These are phyloP conservation scores for Chrysoporthe deuterocubensis DNA, from an alignment of 2,329 filamentous ascomycete genomes.

Conservation along the genomic window DNA sequence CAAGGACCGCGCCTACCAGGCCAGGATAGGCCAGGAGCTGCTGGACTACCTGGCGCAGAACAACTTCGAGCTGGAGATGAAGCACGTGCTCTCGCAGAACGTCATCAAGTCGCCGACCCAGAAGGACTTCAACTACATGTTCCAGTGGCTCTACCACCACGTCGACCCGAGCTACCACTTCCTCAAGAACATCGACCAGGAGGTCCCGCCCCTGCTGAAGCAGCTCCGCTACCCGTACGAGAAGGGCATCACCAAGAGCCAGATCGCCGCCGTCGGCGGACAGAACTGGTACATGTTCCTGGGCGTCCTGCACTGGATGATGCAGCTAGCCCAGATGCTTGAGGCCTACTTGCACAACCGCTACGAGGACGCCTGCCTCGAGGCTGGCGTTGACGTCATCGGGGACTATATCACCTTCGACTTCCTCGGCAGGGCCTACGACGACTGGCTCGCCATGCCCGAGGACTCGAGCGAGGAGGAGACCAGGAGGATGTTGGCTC, in stretches of 20 bases:
- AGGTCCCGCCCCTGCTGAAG: conserved; percentile 90
- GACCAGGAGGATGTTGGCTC: conserved; percentile 75
- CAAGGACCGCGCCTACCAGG: conserved; percentile 78
- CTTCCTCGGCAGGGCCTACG: conserved; percentile 87
- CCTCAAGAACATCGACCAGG: conserved; percentile 91
- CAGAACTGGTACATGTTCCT: conserved; percentile 98
- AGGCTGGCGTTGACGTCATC: conserved; percentile 83
- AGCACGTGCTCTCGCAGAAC: conserved; percentile 88
- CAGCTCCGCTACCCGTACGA: conserved; percentile 95
- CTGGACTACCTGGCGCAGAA: conserved; percentile 90
- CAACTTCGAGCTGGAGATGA: conserved; percentile 98
- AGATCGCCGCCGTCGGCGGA: conserved; percentile 91
- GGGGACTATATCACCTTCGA: conserved; percentile 94
- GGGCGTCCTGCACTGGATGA: conserved; percentile 96
- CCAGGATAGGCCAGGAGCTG: conserved; percentile 83
- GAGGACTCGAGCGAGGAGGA: conserved; percentile 88
- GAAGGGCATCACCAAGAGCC: conserved; percentile 93
- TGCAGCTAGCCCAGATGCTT: conserved; percentile 94
- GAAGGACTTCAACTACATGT: conserved; percentile 98
- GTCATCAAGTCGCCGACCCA: conserved; percentile 93
- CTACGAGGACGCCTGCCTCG: conserved; percentile 89
- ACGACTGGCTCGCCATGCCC: conserved; percentile 91
- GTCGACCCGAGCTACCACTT: conserved; percentile 95
- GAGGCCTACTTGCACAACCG: conserved; percentile 77
- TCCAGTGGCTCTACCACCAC: conserved; percentile 95